Evolutionary conservation across 2,329 filamentous ascomycete species (phyloP), one percentile per base, ranked within the genome.

Genomic region (Neonectria magnoliae): DNA sequence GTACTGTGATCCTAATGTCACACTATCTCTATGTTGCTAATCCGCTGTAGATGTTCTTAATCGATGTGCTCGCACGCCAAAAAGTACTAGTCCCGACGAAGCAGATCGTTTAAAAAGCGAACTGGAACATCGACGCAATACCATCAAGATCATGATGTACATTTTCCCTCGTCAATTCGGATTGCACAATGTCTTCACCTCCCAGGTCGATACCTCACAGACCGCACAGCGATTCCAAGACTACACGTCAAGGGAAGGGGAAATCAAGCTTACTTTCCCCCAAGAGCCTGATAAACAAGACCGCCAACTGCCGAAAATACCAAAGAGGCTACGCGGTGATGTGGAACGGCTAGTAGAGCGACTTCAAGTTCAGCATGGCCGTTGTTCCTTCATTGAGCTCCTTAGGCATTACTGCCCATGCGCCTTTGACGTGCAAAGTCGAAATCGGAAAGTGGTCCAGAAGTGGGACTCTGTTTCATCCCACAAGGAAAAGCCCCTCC

Each of bases 91-190:
- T 11, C 31, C 54, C 5, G n/a, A 31, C 6, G 18, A 14, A 5
- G 29, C 44, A 16, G 33, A 38, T 6, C 50, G 10, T 11, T 20
- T 31, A 2, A 31, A 52, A n/a, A n/a, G 2, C 4, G 31, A 67
- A 22, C 9, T 58, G 20, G 74, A 79, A 10, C 53, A 65, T 38
- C 63, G 64, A n/a, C 64, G 63, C 13, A 86, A 91, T 67, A 92
- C 89, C 0, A 75, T 89, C 11, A 92, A 91, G 70, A 80, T 97
- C 20, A 88, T 97, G 87, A 96, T 95, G 83, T 95, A 98, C 78
- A 90, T 99, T 1, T 99, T 99, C 71, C 96, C 96, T 33, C 86
- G 91, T 11, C 94, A 98, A 74, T 98, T 97, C 74, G 88, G 88
- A 14, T 82, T 99, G 4, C 93, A 97, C 75, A 99, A 98, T 78